Evolutionary conservation across 1,284 basidiomycete species (phyloP).

Genomic region (Sutorius eximius): DNA sequence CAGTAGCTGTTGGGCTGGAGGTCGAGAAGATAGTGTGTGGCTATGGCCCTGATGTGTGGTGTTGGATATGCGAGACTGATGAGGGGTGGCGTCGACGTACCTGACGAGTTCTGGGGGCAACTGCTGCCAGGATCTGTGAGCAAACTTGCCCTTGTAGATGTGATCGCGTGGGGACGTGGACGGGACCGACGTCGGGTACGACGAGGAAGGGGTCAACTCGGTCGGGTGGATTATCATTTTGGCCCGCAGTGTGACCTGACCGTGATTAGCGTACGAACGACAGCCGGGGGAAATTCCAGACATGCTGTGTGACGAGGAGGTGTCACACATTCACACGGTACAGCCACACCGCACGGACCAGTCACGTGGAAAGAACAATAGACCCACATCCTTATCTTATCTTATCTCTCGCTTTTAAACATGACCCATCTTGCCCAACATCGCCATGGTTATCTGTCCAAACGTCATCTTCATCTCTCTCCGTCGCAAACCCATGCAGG

Average conservation of each 20-base stretch:
- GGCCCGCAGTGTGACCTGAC: conserved; percentile 38
- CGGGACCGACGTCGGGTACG: conserved; percentile 23
- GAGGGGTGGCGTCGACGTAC: conserved; percentile 44
- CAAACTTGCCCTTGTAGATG: conserved; percentile 64
- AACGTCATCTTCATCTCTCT: conserved; percentile 17
- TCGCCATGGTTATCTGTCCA: conserved; percentile 17
- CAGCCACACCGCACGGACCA: conserved; percentile 35
- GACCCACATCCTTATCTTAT: conserved; percentile 14
- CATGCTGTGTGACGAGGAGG: conserved; percentile 33
- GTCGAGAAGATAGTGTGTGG: conserved; percentile 58
- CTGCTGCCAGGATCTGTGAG: conserved; percentile 66
- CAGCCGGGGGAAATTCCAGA: conserved; percentile 38
- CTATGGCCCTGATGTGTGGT: conserved; percentile 50
- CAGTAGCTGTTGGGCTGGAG: conserved; percentile 43
- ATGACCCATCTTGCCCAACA: neutral
- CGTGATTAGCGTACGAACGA: conserved; percentile 40
- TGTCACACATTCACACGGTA: conserved; percentile 31
- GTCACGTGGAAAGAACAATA: conserved; percentile 12
- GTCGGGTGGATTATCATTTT: conserved; percentile 34
- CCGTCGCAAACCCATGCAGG: conserved; percentile 16
- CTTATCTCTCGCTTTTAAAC: conserved; percentile 15
- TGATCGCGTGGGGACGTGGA: conserved; percentile 29
- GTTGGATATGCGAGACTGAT: conserved; percentile 11
- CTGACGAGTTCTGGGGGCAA: conserved; percentile 69
- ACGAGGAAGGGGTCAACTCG: conserved; percentile 19